Percentiles rank a stretch among this genome's conserved stretches.
These are phyloP conservation scores for Ophiorrhiza pumila DNA, from an alignment of 257 asterid species.

Conservation along the genomic window DNA sequence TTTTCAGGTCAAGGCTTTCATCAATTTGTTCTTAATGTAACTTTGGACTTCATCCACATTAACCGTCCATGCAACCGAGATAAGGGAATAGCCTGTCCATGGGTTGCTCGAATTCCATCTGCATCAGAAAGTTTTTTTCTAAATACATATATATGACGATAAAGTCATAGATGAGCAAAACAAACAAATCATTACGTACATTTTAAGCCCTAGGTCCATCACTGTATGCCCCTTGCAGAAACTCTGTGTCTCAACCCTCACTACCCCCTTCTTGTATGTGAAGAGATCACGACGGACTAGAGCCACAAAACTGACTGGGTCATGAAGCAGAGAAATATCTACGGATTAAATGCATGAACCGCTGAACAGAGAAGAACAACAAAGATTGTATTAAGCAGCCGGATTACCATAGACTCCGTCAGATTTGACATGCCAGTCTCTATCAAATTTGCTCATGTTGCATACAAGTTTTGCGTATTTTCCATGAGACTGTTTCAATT, in stretches of 20 bases:
- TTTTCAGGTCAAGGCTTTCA: conserved; percentile 44
- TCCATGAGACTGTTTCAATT: conserved; percentile 68
- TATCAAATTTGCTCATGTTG: conserved; percentile 78
- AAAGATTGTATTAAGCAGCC: not conserved
- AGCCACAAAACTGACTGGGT: conserved; percentile 86
- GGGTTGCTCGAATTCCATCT: conserved; percentile 92
- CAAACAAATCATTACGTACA: conserved; percentile 30
- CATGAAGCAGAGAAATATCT: conserved; percentile 39
- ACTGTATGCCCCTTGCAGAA: conserved; percentile 78
- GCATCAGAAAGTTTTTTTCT: conserved; percentile 25
- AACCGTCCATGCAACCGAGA: conserved; percentile 92
- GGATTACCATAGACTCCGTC: conserved; percentile 72
- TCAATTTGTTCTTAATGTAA: conserved; percentile 48
- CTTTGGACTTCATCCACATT: conserved; percentile 61
- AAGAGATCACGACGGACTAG: conserved; percentile 89
- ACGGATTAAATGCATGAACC: not conserved
- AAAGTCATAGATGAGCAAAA: not conserved
- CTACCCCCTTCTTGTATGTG: conserved; percentile 85
- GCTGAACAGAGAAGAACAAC: not conserved
- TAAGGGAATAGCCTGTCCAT: conserved; percentile 70
- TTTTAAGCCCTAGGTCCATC: conserved; percentile 86
- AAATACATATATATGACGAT: not conserved
- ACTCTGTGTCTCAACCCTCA: conserved; percentile 98
- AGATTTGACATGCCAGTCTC: conserved; percentile 94
- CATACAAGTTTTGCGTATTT: conserved; percentile 59